Evolutionary conservation across 1,139 yeast species (phyloP).

Genomic region (Scheffersomyces lignicola): DNA sequence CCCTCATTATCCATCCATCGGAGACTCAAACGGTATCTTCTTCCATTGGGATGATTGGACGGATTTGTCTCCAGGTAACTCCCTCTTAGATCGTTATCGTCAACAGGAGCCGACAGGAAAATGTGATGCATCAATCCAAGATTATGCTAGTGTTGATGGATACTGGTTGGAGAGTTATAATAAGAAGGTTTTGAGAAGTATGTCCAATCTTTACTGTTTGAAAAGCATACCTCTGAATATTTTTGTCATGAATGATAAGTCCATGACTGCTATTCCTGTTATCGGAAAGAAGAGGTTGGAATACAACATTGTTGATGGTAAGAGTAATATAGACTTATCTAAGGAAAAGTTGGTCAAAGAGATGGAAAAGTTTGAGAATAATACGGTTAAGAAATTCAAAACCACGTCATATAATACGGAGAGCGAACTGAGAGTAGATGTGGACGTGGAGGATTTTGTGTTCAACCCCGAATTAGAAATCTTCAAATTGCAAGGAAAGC

Average conservation of each 20-base stretch:
- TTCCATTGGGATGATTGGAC: constrained; percentile 51
- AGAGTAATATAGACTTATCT: neutral
- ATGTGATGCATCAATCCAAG: constrained; percentile 22
- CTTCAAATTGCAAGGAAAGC: constrained; percentile 22
- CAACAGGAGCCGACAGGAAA: constrained; percentile 20
- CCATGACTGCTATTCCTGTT: constrained; percentile 32
- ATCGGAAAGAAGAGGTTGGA: constrained; percentile 27
- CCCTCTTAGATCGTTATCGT: constrained; percentile 20
- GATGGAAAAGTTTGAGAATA: constrained; percentile 12
- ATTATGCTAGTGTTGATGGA: constrained; percentile 32
- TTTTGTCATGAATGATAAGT: constrained; percentile 26
- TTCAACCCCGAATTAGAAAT: constrained; percentile 35
- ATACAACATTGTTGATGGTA: constrained; percentile 2
- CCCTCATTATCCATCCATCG: constrained; percentile 10
- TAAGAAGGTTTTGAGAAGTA: constrained; percentile 35
- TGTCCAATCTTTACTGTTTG: constrained; percentile 35
- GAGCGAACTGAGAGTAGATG: constrained; percentile 14
- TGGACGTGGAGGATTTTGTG: constrained; percentile 28
- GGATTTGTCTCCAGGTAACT: constrained; percentile 29
- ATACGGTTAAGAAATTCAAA: neutral
- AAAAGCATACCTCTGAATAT: constrained; percentile 31
- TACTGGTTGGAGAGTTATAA: constrained; percentile 37
- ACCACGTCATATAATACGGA: constrained; percentile 8
- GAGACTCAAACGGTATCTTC: constrained; percentile 21
- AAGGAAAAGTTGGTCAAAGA: constrained; percentile 11